Conservation (phyloP, 2,329 filamentous ascomycete genomes). For the Fusarium nisikadoi region DNA sequence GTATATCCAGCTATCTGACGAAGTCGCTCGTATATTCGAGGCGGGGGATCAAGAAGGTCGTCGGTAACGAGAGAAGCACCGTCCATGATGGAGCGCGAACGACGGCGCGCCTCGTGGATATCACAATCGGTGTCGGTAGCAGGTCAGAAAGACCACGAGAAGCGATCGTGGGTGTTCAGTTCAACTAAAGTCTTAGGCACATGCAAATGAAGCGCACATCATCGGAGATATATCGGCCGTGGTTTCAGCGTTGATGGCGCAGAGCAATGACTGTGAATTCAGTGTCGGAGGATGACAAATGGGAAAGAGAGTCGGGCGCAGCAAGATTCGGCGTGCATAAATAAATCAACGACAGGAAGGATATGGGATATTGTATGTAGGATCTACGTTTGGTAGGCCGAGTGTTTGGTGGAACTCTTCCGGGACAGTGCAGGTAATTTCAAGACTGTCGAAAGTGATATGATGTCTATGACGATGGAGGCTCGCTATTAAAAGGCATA, state of each 20-base stretch:
- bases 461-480: constrained; percentile 27
- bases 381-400: constrained; percentile 31
- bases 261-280: constrained; percentile 1
- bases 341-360: background rate
- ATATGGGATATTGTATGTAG: constrained; percentile 28
- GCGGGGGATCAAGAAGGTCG: constrained; percentile 70
- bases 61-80: constrained; percentile 60
- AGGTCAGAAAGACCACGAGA: constrained; percentile 30
- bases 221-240: constrained; percentile 42
- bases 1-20: constrained; percentile 78
- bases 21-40: constrained; percentile 77
- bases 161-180: constrained; percentile 45
- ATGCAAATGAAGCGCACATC: constrained; percentile 48
- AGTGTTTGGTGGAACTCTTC: constrained; percentile 26
- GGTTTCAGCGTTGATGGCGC: constrained; percentile 11
- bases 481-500: constrained; percentile 18
- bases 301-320: constrained; percentile 21
- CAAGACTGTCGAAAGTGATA: constrained; percentile 2
- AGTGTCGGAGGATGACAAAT: constrained; percentile 1
- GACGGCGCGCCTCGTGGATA: constrained; percentile 38
- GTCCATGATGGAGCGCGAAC: constrained; percentile 59
- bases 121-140: constrained; percentile 33
- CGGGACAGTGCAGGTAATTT: constrained; percentile 12
- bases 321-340: background rate
- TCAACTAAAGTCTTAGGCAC: constrained; percentile 40